Base-by-base conservation (phyloP, 176 grass and related monocot genomes). In the Alloteropsis semialata region DNA sequence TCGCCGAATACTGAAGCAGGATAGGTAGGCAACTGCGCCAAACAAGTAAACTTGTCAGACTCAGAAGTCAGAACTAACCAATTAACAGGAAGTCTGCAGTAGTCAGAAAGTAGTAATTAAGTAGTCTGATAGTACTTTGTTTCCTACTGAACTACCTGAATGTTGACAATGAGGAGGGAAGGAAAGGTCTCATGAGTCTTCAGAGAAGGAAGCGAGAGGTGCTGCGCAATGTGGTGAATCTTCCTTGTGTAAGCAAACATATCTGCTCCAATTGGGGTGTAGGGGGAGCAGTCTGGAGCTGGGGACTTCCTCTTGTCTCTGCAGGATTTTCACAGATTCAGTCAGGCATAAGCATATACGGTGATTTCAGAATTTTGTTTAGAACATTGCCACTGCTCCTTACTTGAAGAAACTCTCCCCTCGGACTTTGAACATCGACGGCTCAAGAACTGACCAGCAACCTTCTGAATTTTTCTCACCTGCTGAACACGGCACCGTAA, bases 361-460 rank as follows among this genome's bases (percentile, higher is more conserved):
- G 34, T 42, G 11, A 0, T 39, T 32, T 59, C 22, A 69, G 6
- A 28, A 45, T 13, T 29, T 32, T 24, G 5, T 60, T 34, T 25
- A 30, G 19, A 42, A 5, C 2, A 65, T 5, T 74, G 28, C 4
- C 64, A 54, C 10, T 39, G 45, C 12, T 67, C 34, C 88, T 64
- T 88, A 88, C 96, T 62, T 98, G 91, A 98, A 95, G 84, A 93
- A 98, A 45, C 76, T 61, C 49, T 93, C 96, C 11, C 92, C 92
- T 49, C 91, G 71, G 67, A 98, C 87, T 74, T 76, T 98, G 66
- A 98, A 98, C 53, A 28, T 87, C 17, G 96, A 95, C 48, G 92
- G 96, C 79, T 98, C 91, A 34, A 98, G 87, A 80, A 77, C 55
- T 8, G 96, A 98, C 92, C 92, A 98, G 85, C 91, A 95, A 74